phyloP scores from a whole-genome alignment of 2,329 filamentous ascomycete genomes.

The Cladosporium sp. region DNA sequence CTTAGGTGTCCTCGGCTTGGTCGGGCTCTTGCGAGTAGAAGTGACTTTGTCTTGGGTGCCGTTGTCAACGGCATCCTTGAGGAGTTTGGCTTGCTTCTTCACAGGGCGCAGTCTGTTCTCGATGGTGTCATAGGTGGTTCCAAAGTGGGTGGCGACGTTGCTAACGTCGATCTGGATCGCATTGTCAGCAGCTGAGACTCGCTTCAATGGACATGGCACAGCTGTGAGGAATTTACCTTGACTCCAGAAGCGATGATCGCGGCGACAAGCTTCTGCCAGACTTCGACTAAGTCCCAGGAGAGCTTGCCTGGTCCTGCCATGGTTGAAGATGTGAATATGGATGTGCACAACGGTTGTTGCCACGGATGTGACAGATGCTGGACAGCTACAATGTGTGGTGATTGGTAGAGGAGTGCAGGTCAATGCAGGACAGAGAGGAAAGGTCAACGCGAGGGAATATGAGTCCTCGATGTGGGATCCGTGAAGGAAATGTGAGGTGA shows the following conservation, averaged over 20 bases:
- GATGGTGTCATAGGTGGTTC: constrained; percentile 46
- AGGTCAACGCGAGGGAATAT: background rate
- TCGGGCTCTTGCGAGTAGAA: constrained; percentile 16
- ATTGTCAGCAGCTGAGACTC: background rate
- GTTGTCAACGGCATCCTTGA: constrained; percentile 29
- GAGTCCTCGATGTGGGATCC: background rate
- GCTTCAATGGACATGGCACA: background rate
- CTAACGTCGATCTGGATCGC: constrained; percentile 40
- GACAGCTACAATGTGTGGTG: background rate
- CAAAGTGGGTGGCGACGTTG: constrained; percentile 42
- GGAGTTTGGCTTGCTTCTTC: constrained; percentile 37
- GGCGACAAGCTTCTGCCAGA: constrained; percentile 36
- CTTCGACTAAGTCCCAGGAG: constrained; percentile 12
- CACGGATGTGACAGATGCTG: background rate
- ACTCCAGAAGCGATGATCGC: constrained; percentile 35
- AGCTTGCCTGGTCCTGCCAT: constrained; percentile 6
- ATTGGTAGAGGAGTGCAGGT: background rate
- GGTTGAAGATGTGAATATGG: background rate
- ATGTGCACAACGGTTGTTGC: background rate
- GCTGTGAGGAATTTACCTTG: constrained; percentile 24
- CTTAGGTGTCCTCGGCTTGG: constrained; percentile 16
- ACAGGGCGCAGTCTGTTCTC: constrained; percentile 44
- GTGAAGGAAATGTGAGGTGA: background rate
- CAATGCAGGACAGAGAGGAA: background rate
- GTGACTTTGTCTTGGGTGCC: constrained; percentile 16